Evolutionary conservation across 352 stramenopile species (phyloP), one percentile per base, ranked within the genome.

Genomic region (Pythium oligandrum): DNA sequence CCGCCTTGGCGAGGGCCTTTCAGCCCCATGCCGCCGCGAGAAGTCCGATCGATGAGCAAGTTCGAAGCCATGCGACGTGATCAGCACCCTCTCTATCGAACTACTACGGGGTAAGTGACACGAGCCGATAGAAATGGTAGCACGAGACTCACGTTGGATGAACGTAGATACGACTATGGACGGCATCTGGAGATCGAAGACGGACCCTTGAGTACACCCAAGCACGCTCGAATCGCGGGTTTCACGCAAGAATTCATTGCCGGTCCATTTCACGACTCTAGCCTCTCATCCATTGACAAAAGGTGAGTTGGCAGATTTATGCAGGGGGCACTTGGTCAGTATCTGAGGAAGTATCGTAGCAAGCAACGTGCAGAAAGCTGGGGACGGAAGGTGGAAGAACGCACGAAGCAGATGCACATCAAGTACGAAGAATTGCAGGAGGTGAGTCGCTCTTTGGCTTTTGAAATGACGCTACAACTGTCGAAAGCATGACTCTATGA

Each of bases 201-300:
- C 51, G 57, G 59, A 7, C 68, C 70, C 30, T 63, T 78, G 12
- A 81, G 68, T 48, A 77, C 72, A 32, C 77, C 77, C 35, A 84
- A 88, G 55, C 64, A 84, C 55, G 51, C 57, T 10, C 70, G 71
- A 30, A 53, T 58, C 3, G 55, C 59, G 1, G 68, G 46, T 36
- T 88, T 88, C 56, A 84, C 77, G 5, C 70, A 78, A 37, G 73
- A 83, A 30, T 88, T 86, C 46, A 67, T 83, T 11, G 66, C 74
- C 11, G 77, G 77, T 26, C 68, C 53, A 17, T 88, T 75, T 50
- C 37, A 63, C 2, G 74, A 88, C 58, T 70, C 57, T 34, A 79
- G 70, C 39, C 73, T 88, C 53, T 57, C 66, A 10, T 88, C 77
- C 4, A 63, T 84, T 30, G 77, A 84, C 46, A 84, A 81, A 43